Conservation (phyloP, 1,139 yeast species). For the Saccharomyces hybrid region DNA sequence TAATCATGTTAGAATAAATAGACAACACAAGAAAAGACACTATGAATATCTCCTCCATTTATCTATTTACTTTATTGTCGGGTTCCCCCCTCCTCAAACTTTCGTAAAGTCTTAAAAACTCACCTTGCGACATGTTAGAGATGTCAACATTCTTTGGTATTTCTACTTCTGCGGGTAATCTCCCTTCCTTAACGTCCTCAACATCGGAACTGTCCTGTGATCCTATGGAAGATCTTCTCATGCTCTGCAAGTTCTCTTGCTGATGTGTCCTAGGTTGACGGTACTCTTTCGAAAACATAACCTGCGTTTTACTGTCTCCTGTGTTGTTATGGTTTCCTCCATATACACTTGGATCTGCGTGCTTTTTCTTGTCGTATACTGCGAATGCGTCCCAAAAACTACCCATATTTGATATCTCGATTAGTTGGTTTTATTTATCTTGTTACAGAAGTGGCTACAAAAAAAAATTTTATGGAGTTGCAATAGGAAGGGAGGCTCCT, state of each 20-base stretch:
- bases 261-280: slow-evolving; percentile 13
- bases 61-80: slow-evolving; percentile 28
- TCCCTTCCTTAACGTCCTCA: slow-evolving; percentile 4
- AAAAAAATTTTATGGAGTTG: neutral
- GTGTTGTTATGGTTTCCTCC: slow-evolving; percentile 24
- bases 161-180: slow-evolving; percentile 12
- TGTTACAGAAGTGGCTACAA: neutral
- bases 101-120: slow-evolving; percentile 23
- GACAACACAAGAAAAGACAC: neutral
- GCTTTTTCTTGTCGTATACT: slow-evolving; percentile 28
- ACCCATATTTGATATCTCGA: slow-evolving; percentile 11
- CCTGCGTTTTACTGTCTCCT: slow-evolving; percentile 19
- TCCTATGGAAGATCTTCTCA: slow-evolving; percentile 4
- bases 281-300: slow-evolving; percentile 21
- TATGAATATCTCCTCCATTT: neutral
- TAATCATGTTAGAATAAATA: neutral
- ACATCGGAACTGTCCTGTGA: neutral
- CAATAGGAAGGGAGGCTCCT: neutral
- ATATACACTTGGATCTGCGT: slow-evolving; percentile 20
- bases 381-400: slow-evolving; percentile 28
- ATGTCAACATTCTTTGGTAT: slow-evolving; percentile 16
- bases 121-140: slow-evolving; percentile 23
- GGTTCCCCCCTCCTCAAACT: slow-evolving; percentile 28
- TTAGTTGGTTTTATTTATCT: neutral
- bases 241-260: slow-evolving; percentile 3